A percentile compares a stretch with the other conserved stretches of the same genome.
Evolutionary conservation across 2,329 filamentous ascomycete species (phyloP).

Genomic region (Aureobasidium sp.): DNA sequence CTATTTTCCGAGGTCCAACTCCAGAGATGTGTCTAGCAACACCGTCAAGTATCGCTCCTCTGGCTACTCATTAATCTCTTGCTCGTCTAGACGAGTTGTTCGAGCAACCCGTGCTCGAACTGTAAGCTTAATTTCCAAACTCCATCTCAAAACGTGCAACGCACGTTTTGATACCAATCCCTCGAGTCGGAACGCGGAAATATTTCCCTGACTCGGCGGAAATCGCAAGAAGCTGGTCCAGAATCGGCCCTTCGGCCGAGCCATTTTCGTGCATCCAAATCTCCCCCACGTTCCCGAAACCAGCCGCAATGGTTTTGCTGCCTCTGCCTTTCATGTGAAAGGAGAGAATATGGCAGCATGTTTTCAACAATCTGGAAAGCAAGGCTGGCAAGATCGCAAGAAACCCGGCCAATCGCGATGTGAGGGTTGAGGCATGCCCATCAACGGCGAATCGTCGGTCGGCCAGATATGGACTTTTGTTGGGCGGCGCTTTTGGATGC

Average conservation of each 20-base stretch:
- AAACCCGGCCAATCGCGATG: no score
- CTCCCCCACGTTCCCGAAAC: not conserved
- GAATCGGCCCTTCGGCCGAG: not conserved
- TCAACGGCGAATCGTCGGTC: conserved; percentile 1
- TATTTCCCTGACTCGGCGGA: not conserved
- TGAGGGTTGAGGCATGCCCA: no score
- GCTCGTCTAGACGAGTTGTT: not conserved
- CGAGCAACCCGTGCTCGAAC: conserved; percentile 4
- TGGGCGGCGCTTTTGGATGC: not conserved
- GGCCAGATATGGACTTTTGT: not conserved
- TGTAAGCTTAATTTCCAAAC: no score
- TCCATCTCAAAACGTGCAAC: not conserved
- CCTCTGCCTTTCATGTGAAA: no score
- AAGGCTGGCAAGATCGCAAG: no score
- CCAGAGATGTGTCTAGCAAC: no score
- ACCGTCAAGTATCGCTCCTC: no score
- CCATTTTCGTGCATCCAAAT: conserved; percentile 2
- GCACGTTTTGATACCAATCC: no score
- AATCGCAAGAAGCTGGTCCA: no score
- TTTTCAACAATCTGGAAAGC: no score
- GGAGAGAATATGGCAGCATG: no score
- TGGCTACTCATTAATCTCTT: no score
- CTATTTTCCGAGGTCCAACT: not conserved
- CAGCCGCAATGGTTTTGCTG: not conserved
- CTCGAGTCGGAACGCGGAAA: not conserved